Evolutionary conservation across 2,329 filamentous ascomycete species (phyloP), one percentile per base, ranked within the genome.

Genomic region (Scedosporium minutisporum): DNA sequence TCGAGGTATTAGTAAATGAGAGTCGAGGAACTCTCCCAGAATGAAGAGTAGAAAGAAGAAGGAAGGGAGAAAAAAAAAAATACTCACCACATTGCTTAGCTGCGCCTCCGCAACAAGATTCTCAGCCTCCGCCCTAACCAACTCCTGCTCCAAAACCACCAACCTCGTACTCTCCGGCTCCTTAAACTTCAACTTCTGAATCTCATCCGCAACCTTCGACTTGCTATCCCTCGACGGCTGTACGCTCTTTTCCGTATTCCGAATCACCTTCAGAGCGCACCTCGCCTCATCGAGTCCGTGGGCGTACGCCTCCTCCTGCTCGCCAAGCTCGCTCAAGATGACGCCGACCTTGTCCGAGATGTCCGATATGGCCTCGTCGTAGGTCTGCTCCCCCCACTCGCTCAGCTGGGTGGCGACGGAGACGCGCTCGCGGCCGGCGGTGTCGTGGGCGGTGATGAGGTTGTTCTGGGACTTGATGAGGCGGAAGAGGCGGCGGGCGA

Each of bases 271-370:
- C 74, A 99, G 80, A 25, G 91, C 77, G 41, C 80, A 82, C 58
- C 95, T 85, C 67, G 89, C 91, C 65, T 96, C 92, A 74, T 99
- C 95, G 62, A 99, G 75, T 58, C 87, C 87, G 74, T 93, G 88
- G 4, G 93, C 91, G 74, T 93, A 97, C 57, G 82, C 72, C 68
- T 97, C 93, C 74, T 99, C 95, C 75, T 96, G 92, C 76, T 96
- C 92, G 61, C 92, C 95, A 65, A 99, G 86, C 79, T 97, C 95
- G 23, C 90, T 89, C 64, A 99, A 80, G 69, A 99, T 80, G 46
- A 97, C 93, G 60, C 92, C 95, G 61, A 99, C 82, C 82, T 99
- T 99, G 82, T 97, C 95, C 64, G 90, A 92, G 68, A 99, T 84
- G 72, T 97, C 95, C 61, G 86, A 91, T 70, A 97, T 82, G 60